Conservation (phyloP, 768 basidiomycete species). For the Psilocybe subaeruginosa region DNA sequence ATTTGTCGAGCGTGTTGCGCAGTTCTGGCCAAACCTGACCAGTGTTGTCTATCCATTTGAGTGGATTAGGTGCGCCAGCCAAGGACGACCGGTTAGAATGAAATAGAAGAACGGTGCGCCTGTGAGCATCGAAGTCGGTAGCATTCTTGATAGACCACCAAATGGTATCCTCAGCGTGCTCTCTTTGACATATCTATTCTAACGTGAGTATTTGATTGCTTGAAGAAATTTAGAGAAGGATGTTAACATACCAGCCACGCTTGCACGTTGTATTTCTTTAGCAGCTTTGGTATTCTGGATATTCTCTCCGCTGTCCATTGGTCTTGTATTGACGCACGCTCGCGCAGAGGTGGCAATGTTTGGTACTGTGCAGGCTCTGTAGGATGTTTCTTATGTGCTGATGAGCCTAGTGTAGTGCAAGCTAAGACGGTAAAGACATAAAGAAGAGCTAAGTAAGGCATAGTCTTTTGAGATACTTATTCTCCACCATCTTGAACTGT, state of each 20-base stretch:
- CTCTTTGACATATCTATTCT: constrained; percentile 45
- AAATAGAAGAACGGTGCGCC: constrained; percentile 52
- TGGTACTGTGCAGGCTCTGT: constrained; percentile 34
- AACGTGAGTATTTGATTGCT: not conserved
- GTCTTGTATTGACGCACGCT: constrained; percentile 42
- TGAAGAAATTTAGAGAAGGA: not conserved
- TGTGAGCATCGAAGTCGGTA: constrained; percentile 49
- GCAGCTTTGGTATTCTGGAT: constrained; percentile 40
- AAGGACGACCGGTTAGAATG: constrained; percentile 44
- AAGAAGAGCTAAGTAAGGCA: not conserved
- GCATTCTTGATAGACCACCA: constrained; percentile 55
- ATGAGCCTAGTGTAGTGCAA: not conserved
- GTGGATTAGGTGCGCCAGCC: constrained; percentile 40
- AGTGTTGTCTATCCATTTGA: constrained; percentile 53
- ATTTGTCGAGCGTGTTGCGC: constrained; percentile 33
- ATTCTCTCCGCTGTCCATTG: constrained; percentile 44
- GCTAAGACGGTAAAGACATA: not conserved
- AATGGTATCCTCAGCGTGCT: constrained; percentile 57
- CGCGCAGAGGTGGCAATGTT: constrained; percentile 39
- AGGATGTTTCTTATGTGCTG: constrained; percentile 28
- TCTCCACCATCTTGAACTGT: no score
- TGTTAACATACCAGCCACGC: constrained; percentile 44
- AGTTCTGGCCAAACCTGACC: constrained; percentile 50
- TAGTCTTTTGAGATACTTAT: not conserved
- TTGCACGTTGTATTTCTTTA: constrained; percentile 44